These are phyloP conservation scores for Tulasnella sp. DNA, from an alignment of 768 basidiomycete species.

Conservation along the genomic window DNA sequence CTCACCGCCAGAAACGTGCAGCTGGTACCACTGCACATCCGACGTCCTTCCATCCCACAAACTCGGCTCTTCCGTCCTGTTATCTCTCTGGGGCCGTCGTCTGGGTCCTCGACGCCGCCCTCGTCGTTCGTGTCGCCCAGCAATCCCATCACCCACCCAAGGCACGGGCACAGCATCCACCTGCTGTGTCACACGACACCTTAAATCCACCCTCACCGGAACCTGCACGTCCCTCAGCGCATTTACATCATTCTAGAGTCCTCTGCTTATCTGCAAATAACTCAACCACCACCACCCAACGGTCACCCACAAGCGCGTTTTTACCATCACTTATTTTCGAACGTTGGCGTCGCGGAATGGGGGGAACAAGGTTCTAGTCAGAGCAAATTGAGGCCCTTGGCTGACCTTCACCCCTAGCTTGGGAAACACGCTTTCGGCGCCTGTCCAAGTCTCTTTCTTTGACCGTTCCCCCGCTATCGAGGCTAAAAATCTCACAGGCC, in stretches of 20 bases:
- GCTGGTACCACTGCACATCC: neutral
- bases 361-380: neutral
- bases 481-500: conserved; percentile 17
- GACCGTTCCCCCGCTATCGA: neutral
- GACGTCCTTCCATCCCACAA: conserved; percentile 10
- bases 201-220: conserved; percentile 12
- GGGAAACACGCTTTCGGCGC: conserved; percentile 8
- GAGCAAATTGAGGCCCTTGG: neutral
- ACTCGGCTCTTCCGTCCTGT: neutral
- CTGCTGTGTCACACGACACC: neutral
- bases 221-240: neutral
- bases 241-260: conserved; percentile 8
- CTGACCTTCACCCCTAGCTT: neutral
- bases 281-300: neutral
- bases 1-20: conserved; percentile 20
- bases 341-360: neutral
- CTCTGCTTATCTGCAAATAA: neutral
- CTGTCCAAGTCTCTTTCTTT: neutral
- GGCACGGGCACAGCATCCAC: neutral
- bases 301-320: neutral
- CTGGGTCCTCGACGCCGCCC: neutral
- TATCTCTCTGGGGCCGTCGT: neutral
- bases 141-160: neutral
- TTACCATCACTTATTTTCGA: neutral
- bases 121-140: neutral